These are phyloP conservation scores for Fusarium torulosum DNA, from an alignment of 2,329 filamentous ascomycete species.

Conservation along the genomic window DNA sequence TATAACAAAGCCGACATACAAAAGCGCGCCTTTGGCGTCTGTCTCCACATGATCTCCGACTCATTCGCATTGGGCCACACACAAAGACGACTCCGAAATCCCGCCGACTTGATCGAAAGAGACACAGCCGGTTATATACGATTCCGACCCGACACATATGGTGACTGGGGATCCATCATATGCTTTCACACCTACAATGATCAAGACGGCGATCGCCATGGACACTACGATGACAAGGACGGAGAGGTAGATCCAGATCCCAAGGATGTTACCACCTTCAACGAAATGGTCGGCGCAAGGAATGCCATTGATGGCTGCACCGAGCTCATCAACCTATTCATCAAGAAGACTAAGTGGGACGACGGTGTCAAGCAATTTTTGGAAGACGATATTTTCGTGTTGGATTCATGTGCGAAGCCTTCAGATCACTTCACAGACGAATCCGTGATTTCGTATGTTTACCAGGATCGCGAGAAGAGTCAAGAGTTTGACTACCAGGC, in stretches of 20 bases:
- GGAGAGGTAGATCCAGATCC: conserved; percentile 18
- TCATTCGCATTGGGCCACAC: conserved; percentile 35
- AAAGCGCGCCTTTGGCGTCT: conserved; percentile 28
- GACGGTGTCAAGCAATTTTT: conserved; percentile 21
- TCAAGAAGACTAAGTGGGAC: conserved; percentile 22
- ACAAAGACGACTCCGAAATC: conserved; percentile 23
- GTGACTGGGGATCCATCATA: conserved; percentile 22
- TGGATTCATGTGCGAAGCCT: conserved; percentile 11
- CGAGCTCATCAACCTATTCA: conserved; percentile 14
- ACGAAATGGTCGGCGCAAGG: conserved; percentile 23
- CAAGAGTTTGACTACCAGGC: conserved; percentile 4
- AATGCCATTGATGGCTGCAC: conserved; percentile 24
- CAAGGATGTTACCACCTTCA: conserved; percentile 19
- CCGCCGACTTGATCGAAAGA: conserved; percentile 5
- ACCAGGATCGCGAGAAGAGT: not conserved
- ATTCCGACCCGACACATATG: conserved; percentile 24
- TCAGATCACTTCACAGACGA: conserved; percentile 33
- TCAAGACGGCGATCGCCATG: conserved; percentile 24
- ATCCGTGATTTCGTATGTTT: conserved; percentile 11
- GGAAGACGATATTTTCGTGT: conserved; percentile 17
- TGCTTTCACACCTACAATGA: conserved; percentile 29
- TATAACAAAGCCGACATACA: conserved; percentile 18
- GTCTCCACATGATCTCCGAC: conserved; percentile 36
- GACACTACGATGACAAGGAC: conserved; percentile 26
- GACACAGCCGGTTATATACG: conserved; percentile 28